These are phyloP conservation scores for Suillus plorans DNA, from an alignment of 768 basidiomycete species.

Conservation along the genomic window DNA sequence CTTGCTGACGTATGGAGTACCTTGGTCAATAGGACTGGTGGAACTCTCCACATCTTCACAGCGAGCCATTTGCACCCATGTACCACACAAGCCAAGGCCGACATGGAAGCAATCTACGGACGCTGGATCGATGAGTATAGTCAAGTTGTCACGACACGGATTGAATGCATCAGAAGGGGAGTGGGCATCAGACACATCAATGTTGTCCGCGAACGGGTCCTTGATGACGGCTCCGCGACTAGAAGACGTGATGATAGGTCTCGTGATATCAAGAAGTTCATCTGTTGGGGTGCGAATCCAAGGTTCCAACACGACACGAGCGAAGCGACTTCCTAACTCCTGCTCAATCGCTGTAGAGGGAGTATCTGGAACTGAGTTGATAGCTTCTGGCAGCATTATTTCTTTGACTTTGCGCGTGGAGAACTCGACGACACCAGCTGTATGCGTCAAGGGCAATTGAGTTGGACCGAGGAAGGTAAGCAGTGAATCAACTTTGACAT, in stretches of 20 bases:
- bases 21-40: background rate
- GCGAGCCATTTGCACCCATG: slow-evolving; percentile 34
- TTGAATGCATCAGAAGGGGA: slow-evolving; percentile 34
- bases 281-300: slow-evolving; percentile 40
- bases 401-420: slow-evolving; percentile 58
- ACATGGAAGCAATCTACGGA: slow-evolving; percentile 14
- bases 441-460: slow-evolving; percentile 56
- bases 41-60: slow-evolving; percentile 10
- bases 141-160: slow-evolving; percentile 27
- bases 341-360: slow-evolving; percentile 36
- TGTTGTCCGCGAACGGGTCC: slow-evolving; percentile 8
- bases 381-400: slow-evolving; percentile 36
- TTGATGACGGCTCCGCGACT: slow-evolving; percentile 27
- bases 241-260: slow-evolving; percentile 32
- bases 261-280: slow-evolving; percentile 34
- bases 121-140: slow-evolving; percentile 26
- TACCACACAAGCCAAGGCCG: slow-evolving; percentile 35
- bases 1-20: background rate
- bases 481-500: slow-evolving; percentile 28
- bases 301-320: slow-evolving; percentile 49
- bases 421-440: slow-evolving; percentile 60
- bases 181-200: slow-evolving; percentile 27
- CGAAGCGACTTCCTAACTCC: slow-evolving; percentile 41
- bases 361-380: background rate
- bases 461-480: slow-evolving; percentile 52